These are phyloP conservation scores for Oropetium thomaeum DNA, from an alignment of 176 grass and related monocot genomes.

Conservation along the genomic window DNA sequence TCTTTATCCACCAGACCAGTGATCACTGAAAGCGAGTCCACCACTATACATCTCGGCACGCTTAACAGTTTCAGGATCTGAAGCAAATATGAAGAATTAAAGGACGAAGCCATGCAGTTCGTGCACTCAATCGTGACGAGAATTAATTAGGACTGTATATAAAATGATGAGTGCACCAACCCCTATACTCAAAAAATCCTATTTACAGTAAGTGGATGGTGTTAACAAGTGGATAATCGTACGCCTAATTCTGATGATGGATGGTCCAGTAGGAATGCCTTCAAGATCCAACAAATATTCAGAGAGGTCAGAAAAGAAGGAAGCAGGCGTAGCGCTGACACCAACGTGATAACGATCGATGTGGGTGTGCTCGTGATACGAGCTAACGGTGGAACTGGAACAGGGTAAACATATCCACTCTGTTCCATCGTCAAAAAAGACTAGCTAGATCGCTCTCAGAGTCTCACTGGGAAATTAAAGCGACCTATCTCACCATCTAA, in stretches of 20 bases:
- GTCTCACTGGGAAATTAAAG: background rate
- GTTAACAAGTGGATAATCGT: background rate
- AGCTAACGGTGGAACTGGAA: constrained; percentile 27
- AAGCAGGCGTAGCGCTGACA: constrained; percentile 16
- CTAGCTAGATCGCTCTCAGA: background rate
- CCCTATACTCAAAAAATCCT: background rate
- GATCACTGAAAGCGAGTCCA: background rate
- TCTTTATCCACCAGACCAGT: background rate
- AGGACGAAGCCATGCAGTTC: background rate
- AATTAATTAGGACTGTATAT: background rate
- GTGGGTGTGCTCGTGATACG: background rate
- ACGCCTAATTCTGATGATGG: background rate
- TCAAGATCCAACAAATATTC: constrained; percentile 47
- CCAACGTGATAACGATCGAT: constrained; percentile 21
- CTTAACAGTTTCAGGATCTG: background rate
- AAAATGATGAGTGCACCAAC: background rate
- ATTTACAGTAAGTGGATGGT: background rate
- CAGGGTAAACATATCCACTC: constrained; percentile 14
- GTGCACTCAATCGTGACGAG: constrained; percentile 21
- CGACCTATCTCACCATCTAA: background rate
- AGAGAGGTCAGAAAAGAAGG: constrained; percentile 6
- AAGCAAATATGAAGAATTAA: background rate
- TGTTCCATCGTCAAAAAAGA: background rate
- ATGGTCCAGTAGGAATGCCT: constrained; percentile 17
- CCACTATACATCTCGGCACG: background rate